These are phyloP conservation scores for Eruca vesicaria DNA, from an alignment of 441 rosid genomes.

Conservation along the genomic window DNA sequence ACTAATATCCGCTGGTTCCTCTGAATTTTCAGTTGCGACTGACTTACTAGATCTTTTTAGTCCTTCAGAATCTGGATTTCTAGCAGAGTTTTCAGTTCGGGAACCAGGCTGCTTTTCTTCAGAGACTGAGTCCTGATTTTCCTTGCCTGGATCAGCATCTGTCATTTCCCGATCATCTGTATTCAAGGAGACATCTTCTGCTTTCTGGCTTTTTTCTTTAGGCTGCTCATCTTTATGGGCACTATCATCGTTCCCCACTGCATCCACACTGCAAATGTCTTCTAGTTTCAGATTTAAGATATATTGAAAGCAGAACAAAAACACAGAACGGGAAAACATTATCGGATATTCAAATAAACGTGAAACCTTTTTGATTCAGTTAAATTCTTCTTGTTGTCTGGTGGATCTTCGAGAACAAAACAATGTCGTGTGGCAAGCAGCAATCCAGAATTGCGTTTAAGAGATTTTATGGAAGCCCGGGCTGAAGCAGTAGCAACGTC, in stretches of 20 bases:
- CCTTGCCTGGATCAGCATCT: slow-evolving; percentile 38
- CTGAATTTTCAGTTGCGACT: slow-evolving; percentile 40
- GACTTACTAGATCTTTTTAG: slow-evolving; percentile 35
- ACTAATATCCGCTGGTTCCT: slow-evolving; percentile 34
- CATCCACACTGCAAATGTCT: slow-evolving; percentile 55
- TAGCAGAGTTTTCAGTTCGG: slow-evolving; percentile 29
- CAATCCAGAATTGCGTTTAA: slow-evolving; percentile 54
- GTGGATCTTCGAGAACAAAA: slow-evolving; percentile 91
- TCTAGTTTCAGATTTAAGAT: slow-evolving; percentile 41
- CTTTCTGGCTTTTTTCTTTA: slow-evolving; percentile 41
- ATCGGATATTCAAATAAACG: neutral
- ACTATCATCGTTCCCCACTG: slow-evolving; percentile 42
- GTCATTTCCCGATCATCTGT: slow-evolving; percentile 36
- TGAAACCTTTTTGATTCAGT: slow-evolving; percentile 54
- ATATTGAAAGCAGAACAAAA: slow-evolving; percentile 3
- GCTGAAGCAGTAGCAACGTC: slow-evolving; percentile 78
- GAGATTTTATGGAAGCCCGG: slow-evolving; percentile 62
- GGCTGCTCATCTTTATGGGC: slow-evolving; percentile 41
- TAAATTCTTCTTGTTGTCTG: slow-evolving; percentile 56
- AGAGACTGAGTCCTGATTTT: slow-evolving; percentile 39
- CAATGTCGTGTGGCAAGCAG: slow-evolving; percentile 85
- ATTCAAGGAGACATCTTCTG: slow-evolving; percentile 29
- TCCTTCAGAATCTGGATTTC: slow-evolving; percentile 29
- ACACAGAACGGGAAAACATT: neutral
- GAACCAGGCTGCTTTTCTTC: slow-evolving; percentile 45